Evolutionary conservation across 352 stramenopile species (phyloP).

Genomic region (Phytophthora colocasiae): DNA sequence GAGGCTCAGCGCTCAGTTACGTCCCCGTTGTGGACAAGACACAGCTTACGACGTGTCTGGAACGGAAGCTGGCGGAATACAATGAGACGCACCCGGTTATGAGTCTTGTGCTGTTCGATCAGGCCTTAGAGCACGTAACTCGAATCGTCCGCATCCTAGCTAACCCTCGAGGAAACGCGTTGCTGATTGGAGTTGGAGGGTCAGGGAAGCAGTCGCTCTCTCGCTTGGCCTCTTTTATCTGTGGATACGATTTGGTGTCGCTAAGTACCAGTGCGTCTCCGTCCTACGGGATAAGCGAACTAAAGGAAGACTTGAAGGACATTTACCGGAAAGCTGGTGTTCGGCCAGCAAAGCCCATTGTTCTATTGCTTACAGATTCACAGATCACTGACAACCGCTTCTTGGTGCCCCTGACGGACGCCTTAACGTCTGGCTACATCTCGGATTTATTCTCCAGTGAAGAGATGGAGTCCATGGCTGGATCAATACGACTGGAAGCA

Average conservation of each 20-base stretch:
- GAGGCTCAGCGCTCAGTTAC: conserved; percentile 44
- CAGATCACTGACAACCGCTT: conserved; percentile 90
- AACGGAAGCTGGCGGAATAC: conserved; percentile 81
- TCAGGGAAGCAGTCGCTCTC: conserved; percentile 92
- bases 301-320: conserved; percentile 91
- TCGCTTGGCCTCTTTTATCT: conserved; percentile 91
- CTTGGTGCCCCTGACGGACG: conserved; percentile 88
- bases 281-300: conserved; percentile 75
- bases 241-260: conserved; percentile 70
- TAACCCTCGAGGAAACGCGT: conserved; percentile 76
- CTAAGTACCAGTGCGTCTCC: conserved; percentile 65
- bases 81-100: conserved; percentile 95
- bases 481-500: conserved; percentile 76
- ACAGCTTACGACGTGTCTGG: conserved; percentile 60
- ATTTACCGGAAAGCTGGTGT: conserved; percentile 90
- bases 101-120: conserved; percentile 93
- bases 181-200: conserved; percentile 87
- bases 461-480: conserved; percentile 90
- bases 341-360: conserved; percentile 84
- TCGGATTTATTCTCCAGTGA: conserved; percentile 87
- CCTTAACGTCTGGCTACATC: conserved; percentile 81
- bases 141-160: conserved; percentile 89
- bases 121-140: conserved; percentile 90
- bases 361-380: conserved; percentile 91
- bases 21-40: conserved; percentile 58